A percentile compares a stretch with the other conserved stretches of the same genome.
These are phyloP conservation scores for Przewalskia tangutica DNA, from an alignment of 257 asterid species.

Conservation along the genomic window DNA sequence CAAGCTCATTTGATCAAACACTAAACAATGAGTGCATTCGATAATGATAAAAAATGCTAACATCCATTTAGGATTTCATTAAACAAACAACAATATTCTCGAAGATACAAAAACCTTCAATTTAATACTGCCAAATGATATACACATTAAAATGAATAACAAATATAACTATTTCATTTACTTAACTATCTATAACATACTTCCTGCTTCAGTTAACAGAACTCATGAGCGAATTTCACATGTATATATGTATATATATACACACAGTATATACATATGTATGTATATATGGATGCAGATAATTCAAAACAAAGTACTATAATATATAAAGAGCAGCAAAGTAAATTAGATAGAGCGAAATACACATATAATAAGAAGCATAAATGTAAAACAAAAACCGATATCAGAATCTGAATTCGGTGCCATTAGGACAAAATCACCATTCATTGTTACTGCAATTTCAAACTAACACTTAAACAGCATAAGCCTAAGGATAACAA, in stretches of 20 bases:
- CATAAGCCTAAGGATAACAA: background rate
- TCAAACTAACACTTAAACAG: background rate
- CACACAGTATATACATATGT: too few relatives aligned
- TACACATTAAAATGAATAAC: background rate
- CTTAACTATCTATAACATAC: background rate
- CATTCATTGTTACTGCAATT: background rate
- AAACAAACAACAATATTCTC: background rate
- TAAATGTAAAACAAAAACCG: background rate
- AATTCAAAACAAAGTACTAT: background rate
- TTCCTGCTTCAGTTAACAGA: background rate
- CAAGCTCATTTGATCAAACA: background rate
- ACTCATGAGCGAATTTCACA: too few relatives aligned
- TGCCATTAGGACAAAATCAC: background rate
- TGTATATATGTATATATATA: too few relatives aligned
- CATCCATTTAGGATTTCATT: too few relatives aligned
- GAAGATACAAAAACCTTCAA: background rate
- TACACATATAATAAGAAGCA: background rate
- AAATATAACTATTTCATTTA: background rate
- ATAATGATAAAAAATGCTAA: background rate
- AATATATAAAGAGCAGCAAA: background rate
- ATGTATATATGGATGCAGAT: background rate
- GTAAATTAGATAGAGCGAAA: background rate
- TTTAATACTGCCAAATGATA: background rate
- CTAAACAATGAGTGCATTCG: background rate
- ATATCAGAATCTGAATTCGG: background rate